Percentiles rank a stretch among this genome's conserved stretches.
Evolutionary conservation across 1,284 basidiomycete genomes (phyloP).

Genomic region (Hemileccinum hortonii): DNA sequence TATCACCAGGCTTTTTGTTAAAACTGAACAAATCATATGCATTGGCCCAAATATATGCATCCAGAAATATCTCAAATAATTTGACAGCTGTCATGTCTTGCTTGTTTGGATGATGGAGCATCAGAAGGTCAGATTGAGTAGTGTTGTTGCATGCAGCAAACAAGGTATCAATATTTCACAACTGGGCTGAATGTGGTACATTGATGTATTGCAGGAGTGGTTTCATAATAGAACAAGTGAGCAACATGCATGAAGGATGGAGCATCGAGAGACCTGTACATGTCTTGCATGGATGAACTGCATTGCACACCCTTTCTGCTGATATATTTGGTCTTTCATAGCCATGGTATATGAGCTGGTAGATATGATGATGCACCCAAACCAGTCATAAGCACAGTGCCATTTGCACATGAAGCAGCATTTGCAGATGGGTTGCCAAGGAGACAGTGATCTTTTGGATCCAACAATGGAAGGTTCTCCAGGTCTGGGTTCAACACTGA

Average conservation of each 20-base stretch:
- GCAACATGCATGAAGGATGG: too few relatives aligned
- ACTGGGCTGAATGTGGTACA: conserved; percentile 76
- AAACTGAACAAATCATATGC: conserved; percentile 88
- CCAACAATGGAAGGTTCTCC: conserved; percentile 57
- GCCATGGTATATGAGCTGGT: conserved; percentile 78
- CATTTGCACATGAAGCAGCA: conserved; percentile 43
- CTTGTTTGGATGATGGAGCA: conserved; percentile 79
- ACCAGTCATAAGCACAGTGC: conserved; percentile 35
- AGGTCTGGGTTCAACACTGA: conserved; percentile 70
- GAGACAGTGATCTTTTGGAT: conserved; percentile 71
- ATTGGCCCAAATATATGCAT: conserved; percentile 86
- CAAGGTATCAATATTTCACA: conserved; percentile 80
- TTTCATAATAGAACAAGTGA: conserved; percentile 40
- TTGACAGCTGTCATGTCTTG: conserved; percentile 75
- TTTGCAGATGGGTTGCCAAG: conserved; percentile 57
- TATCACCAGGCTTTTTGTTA: conserved; percentile 83
- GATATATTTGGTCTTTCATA: conserved; percentile 86
- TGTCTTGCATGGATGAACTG: conserved; percentile 47
- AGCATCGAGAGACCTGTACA: conserved; percentile 42
- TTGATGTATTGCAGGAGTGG: conserved; percentile 59
- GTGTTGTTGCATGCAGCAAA: conserved; percentile 67
- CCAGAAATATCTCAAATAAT: conserved; percentile 84
- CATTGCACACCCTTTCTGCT: conserved; percentile 62
- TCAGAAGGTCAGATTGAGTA: conserved; percentile 48
- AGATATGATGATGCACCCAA: conserved; percentile 43